Conservation (phyloP, 768 basidiomycete species). For the Astraeus odoratus region DNA sequence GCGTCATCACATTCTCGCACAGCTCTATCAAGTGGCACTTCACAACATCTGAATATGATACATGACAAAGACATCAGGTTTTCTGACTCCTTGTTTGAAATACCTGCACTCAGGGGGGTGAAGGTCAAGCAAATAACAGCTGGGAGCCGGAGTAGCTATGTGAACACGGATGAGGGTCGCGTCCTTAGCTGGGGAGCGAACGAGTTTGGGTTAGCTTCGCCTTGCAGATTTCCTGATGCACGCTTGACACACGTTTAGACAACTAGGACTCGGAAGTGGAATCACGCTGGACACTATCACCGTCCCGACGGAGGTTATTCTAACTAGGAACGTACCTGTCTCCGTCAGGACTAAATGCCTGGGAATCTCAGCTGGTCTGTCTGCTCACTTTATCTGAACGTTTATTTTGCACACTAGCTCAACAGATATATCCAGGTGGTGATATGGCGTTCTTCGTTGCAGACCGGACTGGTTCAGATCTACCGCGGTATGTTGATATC, state of each 20-base stretch:
- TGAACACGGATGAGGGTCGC: conserved; percentile 56
- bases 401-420: neutral
- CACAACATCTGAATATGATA: conserved; percentile 20
- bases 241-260: conserved; percentile 36
- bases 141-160: conserved; percentile 68
- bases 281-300: conserved; percentile 60
- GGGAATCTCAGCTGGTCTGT: conserved; percentile 56
- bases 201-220: conserved; percentile 57
- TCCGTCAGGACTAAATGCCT: conserved; percentile 54
- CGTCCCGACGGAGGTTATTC: conserved; percentile 80
- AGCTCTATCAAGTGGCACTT: conserved; percentile 12
- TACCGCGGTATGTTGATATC: conserved; percentile 41
- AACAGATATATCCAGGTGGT: conserved; percentile 41
- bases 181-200: conserved; percentile 91
- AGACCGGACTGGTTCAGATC: conserved; percentile 38
- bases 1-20: conserved; percentile 35
- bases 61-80: conserved; percentile 49
- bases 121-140: conserved; percentile 64
- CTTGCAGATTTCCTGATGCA: neutral
- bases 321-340: conserved; percentile 50
- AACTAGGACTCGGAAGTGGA: conserved; percentile 70
- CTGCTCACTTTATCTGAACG: neutral
- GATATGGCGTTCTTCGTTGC: conserved; percentile 75
- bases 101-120: conserved; percentile 64
- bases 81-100: conserved; percentile 65